Percentiles rank a stretch among this genome's conserved stretches.
Evolutionary conservation across 352 stramenopile species (phyloP).

Genomic region (Phytophthora megakarya): DNA sequence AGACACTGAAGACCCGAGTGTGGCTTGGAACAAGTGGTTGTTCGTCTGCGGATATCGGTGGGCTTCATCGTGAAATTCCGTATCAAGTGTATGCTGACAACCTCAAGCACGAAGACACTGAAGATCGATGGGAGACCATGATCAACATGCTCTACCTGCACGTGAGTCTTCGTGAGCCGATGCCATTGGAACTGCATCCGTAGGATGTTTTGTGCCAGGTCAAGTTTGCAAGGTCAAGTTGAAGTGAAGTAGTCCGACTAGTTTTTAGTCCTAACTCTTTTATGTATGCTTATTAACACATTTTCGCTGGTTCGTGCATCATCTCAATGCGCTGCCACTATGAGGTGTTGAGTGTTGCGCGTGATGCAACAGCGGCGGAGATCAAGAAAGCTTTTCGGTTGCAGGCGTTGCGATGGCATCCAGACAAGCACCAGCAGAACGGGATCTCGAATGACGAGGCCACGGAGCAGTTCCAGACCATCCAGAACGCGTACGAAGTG

Average conservation of each 20-base stretch:
- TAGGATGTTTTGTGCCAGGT: too few relatives aligned
- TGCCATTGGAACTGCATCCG: not conserved
- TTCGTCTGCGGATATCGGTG: slow-evolving; percentile 11
- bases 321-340: slow-evolving; percentile 80
- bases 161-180: slow-evolving; percentile 5
- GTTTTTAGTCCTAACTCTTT: slow-evolving; percentile 10
- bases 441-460: slow-evolving; percentile 74
- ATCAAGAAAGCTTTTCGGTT: slow-evolving; percentile 83
- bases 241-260: not conserved
- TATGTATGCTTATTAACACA: slow-evolving; percentile 1
- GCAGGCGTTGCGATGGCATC: slow-evolving; percentile 81
- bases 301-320: slow-evolving; percentile 13
- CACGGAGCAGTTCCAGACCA: slow-evolving; percentile 82
- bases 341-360: slow-evolving; percentile 74
- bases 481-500: slow-evolving; percentile 88
- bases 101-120: not conserved
- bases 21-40: slow-evolving; percentile 13
- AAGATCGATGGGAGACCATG: slow-evolving; percentile 10
- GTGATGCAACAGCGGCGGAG: slow-evolving; percentile 53
- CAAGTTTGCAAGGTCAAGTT: slow-evolving; percentile 6
- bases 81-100: slow-evolving; percentile 9
- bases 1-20: slow-evolving; percentile 3
- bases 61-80: slow-evolving; percentile 11
- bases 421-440: slow-evolving; percentile 86
- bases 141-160: slow-evolving; percentile 19